These are phyloP conservation scores for Mycosphaerella sp. DNA, from an alignment of 2,329 filamentous ascomycete species.

Conservation along the genomic window DNA sequence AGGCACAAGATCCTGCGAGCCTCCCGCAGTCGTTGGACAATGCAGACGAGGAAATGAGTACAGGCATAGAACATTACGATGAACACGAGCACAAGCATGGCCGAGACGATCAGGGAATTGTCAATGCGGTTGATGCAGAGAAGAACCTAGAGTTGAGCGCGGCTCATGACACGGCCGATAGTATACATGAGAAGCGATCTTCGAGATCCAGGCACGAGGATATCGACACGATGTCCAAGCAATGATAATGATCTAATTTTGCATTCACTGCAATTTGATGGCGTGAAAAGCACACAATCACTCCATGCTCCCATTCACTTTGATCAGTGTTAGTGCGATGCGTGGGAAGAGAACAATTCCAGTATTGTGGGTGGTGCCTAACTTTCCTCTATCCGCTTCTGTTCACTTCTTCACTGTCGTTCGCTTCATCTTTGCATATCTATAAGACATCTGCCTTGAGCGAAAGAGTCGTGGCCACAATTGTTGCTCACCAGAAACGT, in stretches of 20 bases:
- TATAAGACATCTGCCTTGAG: neutral
- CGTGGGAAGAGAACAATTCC: too few relatives aligned
- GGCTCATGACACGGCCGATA: conserved; percentile 20
- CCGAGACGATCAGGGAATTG: conserved; percentile 22
- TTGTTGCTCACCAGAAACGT: neutral
- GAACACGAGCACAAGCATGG: conserved; percentile 22
- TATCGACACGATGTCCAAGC: neutral
- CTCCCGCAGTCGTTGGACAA: conserved; percentile 9
- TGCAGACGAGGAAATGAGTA: conserved; percentile 31
- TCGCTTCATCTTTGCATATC: neutral
- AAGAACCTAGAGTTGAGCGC: conserved; percentile 28
- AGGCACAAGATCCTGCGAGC: conserved; percentile 22
- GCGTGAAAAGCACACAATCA: too few relatives aligned
- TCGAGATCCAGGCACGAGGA: neutral
- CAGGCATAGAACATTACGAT: conserved; percentile 8
- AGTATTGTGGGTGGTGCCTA: too few relatives aligned
- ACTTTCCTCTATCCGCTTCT: neutral
- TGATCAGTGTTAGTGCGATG: too few relatives aligned
- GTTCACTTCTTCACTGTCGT: neutral
- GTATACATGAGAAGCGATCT: neutral
- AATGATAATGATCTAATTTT: neutral
- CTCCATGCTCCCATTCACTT: neutral
- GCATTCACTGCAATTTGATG: neutral
- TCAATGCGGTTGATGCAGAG: conserved; percentile 26
- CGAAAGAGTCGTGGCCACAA: too few relatives aligned